Percentiles rank a stretch among this genome's conserved stretches.
phyloP scores from a whole-genome alignment of 1,284 basidiomycete species.

The Cryptococcus sp. region DNA sequence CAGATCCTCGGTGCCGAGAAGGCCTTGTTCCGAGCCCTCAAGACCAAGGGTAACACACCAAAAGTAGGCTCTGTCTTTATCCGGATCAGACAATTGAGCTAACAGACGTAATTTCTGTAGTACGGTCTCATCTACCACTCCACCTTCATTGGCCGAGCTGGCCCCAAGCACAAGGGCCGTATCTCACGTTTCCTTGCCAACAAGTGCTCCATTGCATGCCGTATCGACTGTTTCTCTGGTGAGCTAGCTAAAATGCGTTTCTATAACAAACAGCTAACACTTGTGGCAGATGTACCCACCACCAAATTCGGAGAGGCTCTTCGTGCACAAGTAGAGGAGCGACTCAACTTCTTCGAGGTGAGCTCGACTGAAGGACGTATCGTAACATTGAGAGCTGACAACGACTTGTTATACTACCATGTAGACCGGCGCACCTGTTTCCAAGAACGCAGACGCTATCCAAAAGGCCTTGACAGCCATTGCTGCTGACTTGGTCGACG shows the following conservation, averaged over 20 bases:
- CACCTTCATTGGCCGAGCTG: constrained; percentile 93
- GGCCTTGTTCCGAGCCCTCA: constrained; percentile 94
- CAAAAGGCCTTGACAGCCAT: constrained; percentile 82
- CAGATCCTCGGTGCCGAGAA: constrained; percentile 99
- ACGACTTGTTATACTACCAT: not conserved
- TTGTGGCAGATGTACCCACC: constrained; percentile 71
- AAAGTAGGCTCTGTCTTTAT: constrained; percentile 62
- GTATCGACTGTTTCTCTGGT: constrained; percentile 97
- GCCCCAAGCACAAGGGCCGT: constrained; percentile 93
- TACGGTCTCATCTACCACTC: constrained; percentile 93
- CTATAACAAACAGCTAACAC: constrained; percentile 2
- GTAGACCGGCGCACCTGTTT: constrained; percentile 71
- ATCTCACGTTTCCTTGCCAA: constrained; percentile 98
- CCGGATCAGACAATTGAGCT: not conserved
- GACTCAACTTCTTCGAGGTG: constrained; percentile 87
- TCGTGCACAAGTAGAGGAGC: constrained; percentile 91
- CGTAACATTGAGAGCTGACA: not conserved
- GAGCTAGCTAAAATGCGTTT: constrained; percentile 25
- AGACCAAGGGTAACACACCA: constrained; percentile 98
- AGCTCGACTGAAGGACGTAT: constrained; percentile 6
- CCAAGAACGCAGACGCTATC: constrained; percentile 85
- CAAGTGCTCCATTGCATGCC: constrained; percentile 96
- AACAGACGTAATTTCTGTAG: constrained; percentile 52
- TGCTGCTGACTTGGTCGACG: constrained; percentile 63
- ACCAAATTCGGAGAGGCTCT: constrained; percentile 95